Base-by-base conservation (phyloP, 305 asterid genomes). In the Solanum chacoense region DNA sequence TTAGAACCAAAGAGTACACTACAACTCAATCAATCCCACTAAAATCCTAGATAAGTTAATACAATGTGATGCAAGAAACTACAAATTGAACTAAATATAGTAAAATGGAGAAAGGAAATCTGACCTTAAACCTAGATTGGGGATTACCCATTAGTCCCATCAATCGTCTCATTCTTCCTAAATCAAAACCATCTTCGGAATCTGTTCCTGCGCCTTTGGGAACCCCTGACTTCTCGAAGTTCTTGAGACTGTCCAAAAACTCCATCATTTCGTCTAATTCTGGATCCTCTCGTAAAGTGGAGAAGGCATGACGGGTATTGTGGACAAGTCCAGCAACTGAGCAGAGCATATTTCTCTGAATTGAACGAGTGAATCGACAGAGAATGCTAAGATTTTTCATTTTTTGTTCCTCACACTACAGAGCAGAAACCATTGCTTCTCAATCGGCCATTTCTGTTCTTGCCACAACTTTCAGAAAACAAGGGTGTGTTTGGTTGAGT, bases 121-220 rank as follows among this genome's bases (percentile, higher is more conserved):
- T 24, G n/a, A 96, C 99, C 98, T 97, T 95, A 93, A 95, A 95
- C 87, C 92, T 92, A 91, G 94, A 92, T 42, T 94, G 99, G 80
- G 99, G 99, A 87, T 93, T 94, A 85, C 96, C 99, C 86, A 97
- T 91, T 37, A 88, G 90, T 65, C 92, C 93, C 98, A 97, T 88
- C 80, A 96, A 88, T 40, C 95, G 92, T 86, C 92, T 92, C 99
- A 97, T 96, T 93, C 99, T 92, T 88, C 95, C 98, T 16, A 97
- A 92, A 92, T 97, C 99, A 88, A 97, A 96, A 13, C 99, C 99
- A 26, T 93, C 96, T n/a, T 59, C 91, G 38, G 98, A 92, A 89
- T 97, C 98, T 8, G 98, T 96, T 26, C 99, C 99, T 18, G 98
- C 97, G 13, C 94, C 98, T 89, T 87, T 93, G 2, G 99, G 98